Base-by-base conservation (phyloP, 352 stramenopile species). In the Blastocystis sp. region DNA sequence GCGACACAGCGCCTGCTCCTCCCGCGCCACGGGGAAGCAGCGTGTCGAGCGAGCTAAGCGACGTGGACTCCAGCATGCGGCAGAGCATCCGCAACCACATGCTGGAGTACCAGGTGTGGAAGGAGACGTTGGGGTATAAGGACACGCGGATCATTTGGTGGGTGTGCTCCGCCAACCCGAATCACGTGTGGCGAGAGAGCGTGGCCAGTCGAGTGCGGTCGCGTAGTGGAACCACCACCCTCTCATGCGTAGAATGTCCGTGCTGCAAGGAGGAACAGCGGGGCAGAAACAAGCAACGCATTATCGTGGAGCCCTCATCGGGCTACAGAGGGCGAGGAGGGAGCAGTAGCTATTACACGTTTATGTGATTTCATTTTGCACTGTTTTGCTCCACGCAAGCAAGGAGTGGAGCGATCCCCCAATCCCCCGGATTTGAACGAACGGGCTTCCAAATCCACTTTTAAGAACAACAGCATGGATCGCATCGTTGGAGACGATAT, bases 401-500 rank as follows among this genome's bases (percentile, higher is more conserved):
- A n/a, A 17, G 14, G 40, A 66, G 61, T n/a, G 40, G 28, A 34
- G 40, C 11, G 61, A 10, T 34, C 28, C 64, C 14, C 64, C 11
- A 40, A 2, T 56, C 48, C 48, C 48, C 48, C 48, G 14, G 5
- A 56, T 34, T 34, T 34, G 28, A 34, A 34, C 28, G 28, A 34
- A 34, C 28, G 28, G 28, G 28, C 28, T 34, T 34, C 28, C 28
- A 34, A 38, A 43, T 52, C 71, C 23, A 38, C 61, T 81, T 81
- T 81, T 10, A 43, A 65, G 23, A 65, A 64, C 52, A 43, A 64
- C 38, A 79, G 34, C 4, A 84, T 84, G 74, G 74, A 84, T 69
- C n/a, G 38, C 23, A 66, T 84, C 10, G 60, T 84, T 48, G 74
- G 74, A 70, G 74, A 84, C 66, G 74, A 84, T 48, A 84, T 84